These are phyloP conservation scores for Grifola frondosa DNA, from an alignment of 1,284 basidiomycete species.

Conservation along the genomic window DNA sequence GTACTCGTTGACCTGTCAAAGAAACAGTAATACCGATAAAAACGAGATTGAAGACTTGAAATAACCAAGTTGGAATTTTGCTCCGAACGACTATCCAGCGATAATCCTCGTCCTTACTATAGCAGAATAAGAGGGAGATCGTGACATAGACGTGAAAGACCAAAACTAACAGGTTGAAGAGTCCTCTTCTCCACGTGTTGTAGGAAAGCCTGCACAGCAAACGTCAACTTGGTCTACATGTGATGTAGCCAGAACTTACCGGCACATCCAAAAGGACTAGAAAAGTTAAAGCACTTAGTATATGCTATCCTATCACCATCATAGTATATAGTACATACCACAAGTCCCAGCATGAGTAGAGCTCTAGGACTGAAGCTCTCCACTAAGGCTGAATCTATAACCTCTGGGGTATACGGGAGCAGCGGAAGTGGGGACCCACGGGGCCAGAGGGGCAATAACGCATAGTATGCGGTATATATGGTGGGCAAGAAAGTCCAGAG, in stretches of 20 bases:
- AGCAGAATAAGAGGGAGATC: background rate
- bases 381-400: slow-evolving; percentile 42
- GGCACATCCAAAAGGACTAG: slow-evolving; percentile 65
- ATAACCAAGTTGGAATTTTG: slow-evolving; percentile 66
- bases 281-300: background rate
- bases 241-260: slow-evolving; percentile 34
- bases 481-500: slow-evolving; percentile 69
- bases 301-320: no score
- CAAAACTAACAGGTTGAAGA: slow-evolving; percentile 70
- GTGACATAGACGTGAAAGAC: slow-evolving; percentile 12
- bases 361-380: slow-evolving; percentile 64
- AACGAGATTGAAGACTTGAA: slow-evolving; percentile 78
- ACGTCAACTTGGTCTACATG: background rate
- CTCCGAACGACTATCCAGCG: slow-evolving; percentile 81
- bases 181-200: slow-evolving; percentile 83
- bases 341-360: slow-evolving; percentile 65
- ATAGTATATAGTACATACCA: slow-evolving; percentile 39
- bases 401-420: slow-evolving; percentile 56
- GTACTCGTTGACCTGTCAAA: background rate
- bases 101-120: slow-evolving; percentile 82
- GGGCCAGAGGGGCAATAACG: slow-evolving; percentile 69
- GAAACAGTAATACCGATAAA: slow-evolving; percentile 62
- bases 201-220: slow-evolving; percentile 66
- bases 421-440: slow-evolving; percentile 42
- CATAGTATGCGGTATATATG: slow-evolving; percentile 76